A percentile compares a stretch with the other conserved stretches of the same genome.
Conservation (phyloP, 1,284 basidiomycete species). For the Pisolithus thermaeus region DNA sequence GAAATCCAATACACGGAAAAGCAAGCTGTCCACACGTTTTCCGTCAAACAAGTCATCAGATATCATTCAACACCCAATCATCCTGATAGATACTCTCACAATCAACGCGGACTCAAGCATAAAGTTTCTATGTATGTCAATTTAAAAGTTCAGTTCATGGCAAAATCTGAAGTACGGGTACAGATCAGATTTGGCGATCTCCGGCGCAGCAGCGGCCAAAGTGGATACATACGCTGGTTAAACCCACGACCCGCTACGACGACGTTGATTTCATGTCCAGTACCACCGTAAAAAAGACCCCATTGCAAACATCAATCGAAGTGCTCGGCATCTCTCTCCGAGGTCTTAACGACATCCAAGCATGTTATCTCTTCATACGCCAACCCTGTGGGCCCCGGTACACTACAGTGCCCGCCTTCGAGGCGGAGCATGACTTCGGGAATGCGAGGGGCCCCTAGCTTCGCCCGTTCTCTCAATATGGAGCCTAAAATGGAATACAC, state of each 20-base stretch:
- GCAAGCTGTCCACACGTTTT: not conserved
- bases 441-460: conserved; percentile 20
- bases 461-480: conserved; percentile 12
- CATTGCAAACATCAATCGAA: not conserved
- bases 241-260: not conserved
- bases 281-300: not conserved
- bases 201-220: not conserved
- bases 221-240: not conserved
- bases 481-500: conserved; percentile 8
- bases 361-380: conserved; percentile 7
- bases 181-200: not conserved
- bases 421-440: conserved; percentile 23
- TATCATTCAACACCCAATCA: not conserved
- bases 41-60: conserved; percentile 1
- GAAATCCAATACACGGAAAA: not conserved
- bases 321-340: conserved; percentile 1
- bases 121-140: not conserved
- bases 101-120: not conserved
- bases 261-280: not conserved
- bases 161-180: not conserved
- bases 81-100: not conserved
- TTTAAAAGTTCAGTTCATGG: not conserved
- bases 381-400: conserved; percentile 7
- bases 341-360: not conserved
- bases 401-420: conserved; percentile 15